A percentile compares a stretch with the other conserved stretches of the same genome.
Evolutionary conservation across 257 asterid genomes (phyloP).

Genomic region (Lycium barbarum): DNA sequence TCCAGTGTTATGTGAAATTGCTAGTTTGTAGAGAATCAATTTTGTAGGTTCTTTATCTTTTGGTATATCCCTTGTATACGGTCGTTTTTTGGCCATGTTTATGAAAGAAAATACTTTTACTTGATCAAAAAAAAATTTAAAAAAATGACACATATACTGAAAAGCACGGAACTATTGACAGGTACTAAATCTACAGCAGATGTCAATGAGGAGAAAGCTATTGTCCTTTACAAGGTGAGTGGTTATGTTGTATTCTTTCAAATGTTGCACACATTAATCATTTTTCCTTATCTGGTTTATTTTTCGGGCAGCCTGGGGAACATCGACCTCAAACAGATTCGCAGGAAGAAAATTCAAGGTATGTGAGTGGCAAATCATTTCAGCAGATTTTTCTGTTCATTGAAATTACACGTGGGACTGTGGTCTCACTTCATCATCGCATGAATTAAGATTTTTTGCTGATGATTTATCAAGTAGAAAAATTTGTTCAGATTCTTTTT

Average conservation of each 20-base stretch:
- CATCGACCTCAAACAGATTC: constrained; percentile 54
- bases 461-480: constrained; percentile 15
- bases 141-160: neutral
- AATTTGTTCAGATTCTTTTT: neutral
- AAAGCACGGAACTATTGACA: constrained; percentile 40
- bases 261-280: neutral
- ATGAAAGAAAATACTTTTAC: too few species aligned
- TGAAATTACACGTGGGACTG: neutral
- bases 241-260: constrained; percentile 34
- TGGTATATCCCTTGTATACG: too few species aligned
- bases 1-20: constrained; percentile 6
- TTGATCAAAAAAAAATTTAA: too few species aligned
- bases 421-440: neutral
- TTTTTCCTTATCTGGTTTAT: constrained; percentile 29
- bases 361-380: constrained; percentile 40
- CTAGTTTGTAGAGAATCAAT: constrained; percentile 11
- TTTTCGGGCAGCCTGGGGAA: constrained; percentile 69
- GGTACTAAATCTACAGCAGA: constrained; percentile 58
- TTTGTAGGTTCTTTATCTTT: too few species aligned
- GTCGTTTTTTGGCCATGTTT: too few species aligned
- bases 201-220: constrained; percentile 77
- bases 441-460: constrained; percentile 8
- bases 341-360: constrained; percentile 77
- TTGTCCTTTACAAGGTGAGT: constrained; percentile 82
- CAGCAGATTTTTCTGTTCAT: constrained; percentile 37